phyloP scores from a whole-genome alignment of 129 eudicot species.

The Centrapalus pauciflorus region DNA sequence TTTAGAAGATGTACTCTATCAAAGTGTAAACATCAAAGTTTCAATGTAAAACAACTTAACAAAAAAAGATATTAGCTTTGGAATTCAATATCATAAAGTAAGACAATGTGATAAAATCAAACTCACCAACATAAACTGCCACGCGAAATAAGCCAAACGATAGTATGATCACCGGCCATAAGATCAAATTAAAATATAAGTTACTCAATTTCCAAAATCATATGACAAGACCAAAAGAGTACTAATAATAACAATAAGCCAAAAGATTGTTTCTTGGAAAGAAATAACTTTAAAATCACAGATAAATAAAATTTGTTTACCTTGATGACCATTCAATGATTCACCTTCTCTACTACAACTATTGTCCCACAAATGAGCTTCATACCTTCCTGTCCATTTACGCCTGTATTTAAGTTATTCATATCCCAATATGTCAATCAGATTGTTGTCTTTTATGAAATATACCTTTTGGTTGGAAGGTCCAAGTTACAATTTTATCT shows the following conservation, averaged over 20 bases:
- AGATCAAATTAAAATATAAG: not conserved
- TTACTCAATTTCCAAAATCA: not conserved
- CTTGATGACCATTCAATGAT: slow-evolving; percentile 98
- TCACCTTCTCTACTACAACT: slow-evolving; percentile 99
- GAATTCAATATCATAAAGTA: not conserved
- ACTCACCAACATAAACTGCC: slow-evolving; percentile 91
- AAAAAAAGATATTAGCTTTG: not conserved
- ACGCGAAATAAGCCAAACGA: not conserved
- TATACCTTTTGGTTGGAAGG: too few relatives aligned
- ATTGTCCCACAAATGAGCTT: slow-evolving; percentile 99
- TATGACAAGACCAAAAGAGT: not conserved
- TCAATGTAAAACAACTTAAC: not conserved
- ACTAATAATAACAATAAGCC: not conserved
- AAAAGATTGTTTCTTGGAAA: not conserved
- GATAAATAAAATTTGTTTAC: slow-evolving; percentile 19
- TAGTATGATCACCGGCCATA: not conserved
- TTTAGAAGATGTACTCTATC: too few relatives aligned
- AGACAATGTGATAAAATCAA: not conserved
- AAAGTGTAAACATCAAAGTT: not conserved
- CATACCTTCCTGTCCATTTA: slow-evolving; percentile 99
- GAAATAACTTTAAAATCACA: not conserved
- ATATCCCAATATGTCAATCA: not conserved
- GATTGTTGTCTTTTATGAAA: not conserved
- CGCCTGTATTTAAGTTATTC: slow-evolving; percentile 39
- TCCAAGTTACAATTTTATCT: too few relatives aligned